phyloP scores from a whole-genome alignment of 352 stramenopile genomes.

The Phytophthora constricta region DNA sequence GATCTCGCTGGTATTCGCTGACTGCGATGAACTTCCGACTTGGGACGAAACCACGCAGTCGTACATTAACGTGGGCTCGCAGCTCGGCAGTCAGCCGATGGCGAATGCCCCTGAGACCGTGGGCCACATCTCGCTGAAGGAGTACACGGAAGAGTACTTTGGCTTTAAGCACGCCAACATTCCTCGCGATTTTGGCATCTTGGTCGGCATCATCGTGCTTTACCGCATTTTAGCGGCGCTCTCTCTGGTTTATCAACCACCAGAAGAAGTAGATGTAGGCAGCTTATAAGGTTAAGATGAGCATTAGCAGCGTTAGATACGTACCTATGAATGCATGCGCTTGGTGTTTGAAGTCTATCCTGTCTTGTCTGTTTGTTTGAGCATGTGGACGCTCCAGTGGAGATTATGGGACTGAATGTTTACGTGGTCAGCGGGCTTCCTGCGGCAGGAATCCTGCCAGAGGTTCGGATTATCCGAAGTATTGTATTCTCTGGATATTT shows the following conservation, averaged over 20 bases:
- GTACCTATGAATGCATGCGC: too few relatives aligned
- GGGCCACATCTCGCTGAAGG: conserved; percentile 3
- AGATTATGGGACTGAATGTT: too few relatives aligned
- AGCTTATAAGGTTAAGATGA: too few relatives aligned
- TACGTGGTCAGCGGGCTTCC: too few relatives aligned
- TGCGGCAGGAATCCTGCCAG: too few relatives aligned
- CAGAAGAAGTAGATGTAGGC: conserved; percentile 35
- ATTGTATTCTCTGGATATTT: too few relatives aligned
- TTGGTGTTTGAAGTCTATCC: too few relatives aligned
- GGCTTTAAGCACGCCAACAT: conserved; percentile 4
- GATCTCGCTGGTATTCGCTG: conserved; percentile 12
- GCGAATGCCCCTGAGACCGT: conserved; percentile 1
- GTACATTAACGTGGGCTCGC: conserved; percentile 3
- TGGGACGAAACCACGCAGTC: conserved; percentile 21
- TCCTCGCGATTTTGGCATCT: conserved; percentile 13
- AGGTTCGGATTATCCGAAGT: too few relatives aligned
- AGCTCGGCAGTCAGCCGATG: conserved; percentile 13
- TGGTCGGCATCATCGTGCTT: conserved; percentile 23
- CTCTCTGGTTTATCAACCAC: conserved; percentile 31
- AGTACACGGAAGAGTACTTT: conserved; percentile 10
- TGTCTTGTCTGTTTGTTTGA: too few relatives aligned
- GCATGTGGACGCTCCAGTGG: too few relatives aligned
- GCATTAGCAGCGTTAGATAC: too few relatives aligned
- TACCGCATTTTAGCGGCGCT: conserved; percentile 27
- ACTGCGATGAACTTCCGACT: conserved; percentile 14